These are phyloP conservation scores for Ophiocordyceps unilateralis DNA, from an alignment of 2,329 filamentous ascomycete species.

Conservation along the genomic window DNA sequence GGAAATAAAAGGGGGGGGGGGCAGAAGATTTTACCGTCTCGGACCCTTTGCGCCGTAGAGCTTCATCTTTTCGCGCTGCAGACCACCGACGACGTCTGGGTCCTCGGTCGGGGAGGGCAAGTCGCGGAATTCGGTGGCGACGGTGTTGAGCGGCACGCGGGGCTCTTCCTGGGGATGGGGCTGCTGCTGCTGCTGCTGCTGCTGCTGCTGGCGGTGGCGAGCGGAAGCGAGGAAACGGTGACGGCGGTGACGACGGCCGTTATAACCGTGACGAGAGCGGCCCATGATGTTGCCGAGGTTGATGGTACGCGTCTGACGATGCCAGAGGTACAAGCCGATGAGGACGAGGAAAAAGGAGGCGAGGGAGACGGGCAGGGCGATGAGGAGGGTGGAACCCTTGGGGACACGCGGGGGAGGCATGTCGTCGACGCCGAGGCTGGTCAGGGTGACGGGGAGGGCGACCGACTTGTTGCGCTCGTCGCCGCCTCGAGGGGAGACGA, in stretches of 20 bases:
- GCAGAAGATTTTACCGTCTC: too few species aligned
- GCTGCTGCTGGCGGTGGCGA: too few species aligned
- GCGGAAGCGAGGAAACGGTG: slow-evolving; percentile 14
- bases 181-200: too few species aligned
- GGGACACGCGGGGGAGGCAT: slow-evolving; percentile 15
- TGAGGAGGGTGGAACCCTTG: slow-evolving; percentile 25
- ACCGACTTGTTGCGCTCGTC: slow-evolving; percentile 21
- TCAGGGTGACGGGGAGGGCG: slow-evolving; percentile 21
- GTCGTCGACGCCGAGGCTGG: slow-evolving; percentile 17
- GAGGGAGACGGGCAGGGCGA: slow-evolving; percentile 34
- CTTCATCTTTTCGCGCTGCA: too few species aligned
- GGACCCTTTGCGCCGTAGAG: too few species aligned
- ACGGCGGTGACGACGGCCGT: slow-evolving; percentile 19
- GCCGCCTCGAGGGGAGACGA: slow-evolving; percentile 17
- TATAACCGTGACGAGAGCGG: slow-evolving; percentile 25
- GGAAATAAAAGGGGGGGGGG: too few species aligned
- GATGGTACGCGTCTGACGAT: slow-evolving; percentile 31
- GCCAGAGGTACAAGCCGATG: slow-evolving; percentile 39
- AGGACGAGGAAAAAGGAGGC: slow-evolving; percentile 28
- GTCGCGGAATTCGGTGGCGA: too few species aligned
- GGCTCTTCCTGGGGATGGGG: not conserved
- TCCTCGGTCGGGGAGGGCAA: too few species aligned
- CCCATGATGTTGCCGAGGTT: slow-evolving; percentile 34
- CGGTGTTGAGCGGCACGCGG: not conserved
- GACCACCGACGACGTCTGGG: too few species aligned